phyloP scores from a whole-genome alignment of 768 basidiomycete genomes.

The Lactarius pseudohatsudake region DNA sequence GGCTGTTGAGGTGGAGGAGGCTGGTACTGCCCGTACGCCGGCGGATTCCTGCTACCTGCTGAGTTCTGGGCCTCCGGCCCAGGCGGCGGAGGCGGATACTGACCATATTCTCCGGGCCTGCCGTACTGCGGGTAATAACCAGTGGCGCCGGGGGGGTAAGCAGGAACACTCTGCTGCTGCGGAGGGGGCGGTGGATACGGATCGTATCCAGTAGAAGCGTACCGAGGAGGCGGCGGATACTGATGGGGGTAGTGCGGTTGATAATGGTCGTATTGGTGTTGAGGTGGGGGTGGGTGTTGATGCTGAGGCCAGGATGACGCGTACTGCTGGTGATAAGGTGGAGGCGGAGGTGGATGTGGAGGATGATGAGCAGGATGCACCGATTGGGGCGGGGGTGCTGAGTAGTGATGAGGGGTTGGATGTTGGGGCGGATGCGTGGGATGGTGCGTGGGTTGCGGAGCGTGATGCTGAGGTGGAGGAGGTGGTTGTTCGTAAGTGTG shows the following conservation, averaged over 20 bases:
- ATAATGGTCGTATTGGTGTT: conserved; percentile 26
- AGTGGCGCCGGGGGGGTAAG: conserved; percentile 11
- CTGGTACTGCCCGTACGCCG: conserved; percentile 24
- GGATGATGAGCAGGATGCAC: conserved; percentile 27
- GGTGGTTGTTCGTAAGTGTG: conserved; percentile 22
- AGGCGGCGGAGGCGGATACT: conserved; percentile 22
- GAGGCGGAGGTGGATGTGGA: conserved; percentile 21
- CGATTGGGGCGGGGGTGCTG: conserved; percentile 24
- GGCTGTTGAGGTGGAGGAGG: conserved; percentile 23
- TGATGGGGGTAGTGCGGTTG: conserved; percentile 20
- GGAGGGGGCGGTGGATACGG: conserved; percentile 26
- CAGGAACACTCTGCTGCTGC: conserved; percentile 23
- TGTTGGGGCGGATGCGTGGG: conserved; percentile 23
- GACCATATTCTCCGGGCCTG: conserved; percentile 22
- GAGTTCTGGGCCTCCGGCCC: conserved; percentile 19
- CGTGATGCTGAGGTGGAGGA: conserved; percentile 27
- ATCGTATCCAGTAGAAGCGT: conserved; percentile 20
- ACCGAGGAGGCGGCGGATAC: conserved; percentile 25
- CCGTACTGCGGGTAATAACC: conserved; percentile 20
- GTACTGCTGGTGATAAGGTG: conserved; percentile 22
- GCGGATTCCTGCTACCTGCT: conserved; percentile 11
- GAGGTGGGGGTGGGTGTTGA: conserved; percentile 19
- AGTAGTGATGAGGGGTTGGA: conserved; percentile 25
- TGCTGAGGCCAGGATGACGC: conserved; percentile 25
- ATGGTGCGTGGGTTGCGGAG: conserved; percentile 20